phyloP scores from a whole-genome alignment of 495 filamentous ascomycete genomes.

The Cercophora scortea region DNA sequence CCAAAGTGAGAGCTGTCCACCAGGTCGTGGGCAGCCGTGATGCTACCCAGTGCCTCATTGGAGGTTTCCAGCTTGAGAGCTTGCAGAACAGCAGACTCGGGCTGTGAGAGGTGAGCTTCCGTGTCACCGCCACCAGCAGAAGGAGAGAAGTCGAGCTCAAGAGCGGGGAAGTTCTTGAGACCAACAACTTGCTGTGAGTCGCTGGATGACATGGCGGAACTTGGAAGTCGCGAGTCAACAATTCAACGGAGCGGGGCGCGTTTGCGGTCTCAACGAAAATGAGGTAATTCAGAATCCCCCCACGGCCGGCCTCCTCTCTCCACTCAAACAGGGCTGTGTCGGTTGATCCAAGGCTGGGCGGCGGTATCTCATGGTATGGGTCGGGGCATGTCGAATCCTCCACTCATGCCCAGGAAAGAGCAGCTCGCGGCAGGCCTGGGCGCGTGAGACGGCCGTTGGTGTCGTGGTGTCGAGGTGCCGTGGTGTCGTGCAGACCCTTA shows the following conservation, averaged over 20 bases:
- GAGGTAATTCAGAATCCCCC: conserved; percentile 13
- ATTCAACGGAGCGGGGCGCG: background rate
- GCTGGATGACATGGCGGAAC: conserved; percentile 22
- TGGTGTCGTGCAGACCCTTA: background rate
- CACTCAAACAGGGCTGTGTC: conserved; percentile 15
- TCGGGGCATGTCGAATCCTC: conserved; percentile 4
- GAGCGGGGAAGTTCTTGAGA: conserved; percentile 14
- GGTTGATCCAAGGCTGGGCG: conserved; percentile 6
- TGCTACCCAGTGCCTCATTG: conserved; percentile 20
- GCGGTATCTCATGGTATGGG: conserved; percentile 18
- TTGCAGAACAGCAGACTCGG: conserved; percentile 15
- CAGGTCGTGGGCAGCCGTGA: conserved; percentile 23
- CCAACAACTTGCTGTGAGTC: conserved; percentile 5
- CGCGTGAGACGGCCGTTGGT: background rate
- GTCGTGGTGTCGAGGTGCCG: background rate
- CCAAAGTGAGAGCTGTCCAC: conserved; percentile 32
- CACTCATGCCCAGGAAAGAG: background rate
- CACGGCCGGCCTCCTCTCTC: conserved; percentile 13
- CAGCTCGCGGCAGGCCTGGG: background rate
- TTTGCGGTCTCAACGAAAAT: conserved; percentile 1
- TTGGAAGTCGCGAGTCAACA: background rate
- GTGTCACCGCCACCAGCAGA: conserved; percentile 13
- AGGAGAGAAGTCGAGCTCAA: conserved; percentile 22
- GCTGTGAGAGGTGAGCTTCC: conserved; percentile 13
- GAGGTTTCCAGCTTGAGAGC: conserved; percentile 21